Conservation (phyloP, 2,329 filamentous ascomycete genomes). For the Sporothrix variecibatus region DNA sequence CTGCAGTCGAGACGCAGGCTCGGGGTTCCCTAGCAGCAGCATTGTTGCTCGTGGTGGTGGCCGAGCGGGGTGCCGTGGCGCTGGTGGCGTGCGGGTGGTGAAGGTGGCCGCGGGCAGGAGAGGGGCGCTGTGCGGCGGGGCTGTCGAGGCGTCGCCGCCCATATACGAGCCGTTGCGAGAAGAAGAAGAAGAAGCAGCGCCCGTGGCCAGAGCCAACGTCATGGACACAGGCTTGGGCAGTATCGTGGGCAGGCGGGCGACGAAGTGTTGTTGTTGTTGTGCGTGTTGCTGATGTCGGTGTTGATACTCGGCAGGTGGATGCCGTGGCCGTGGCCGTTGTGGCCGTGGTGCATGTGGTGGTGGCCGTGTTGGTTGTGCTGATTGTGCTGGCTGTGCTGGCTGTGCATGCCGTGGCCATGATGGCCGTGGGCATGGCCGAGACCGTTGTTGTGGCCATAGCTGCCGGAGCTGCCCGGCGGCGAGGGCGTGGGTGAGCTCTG, state of each 20-base stretch:
- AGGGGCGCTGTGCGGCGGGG: constrained; percentile 44
- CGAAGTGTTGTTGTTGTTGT: constrained; percentile 42
- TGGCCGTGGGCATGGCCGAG: not conserved
- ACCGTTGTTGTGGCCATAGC: constrained; percentile 40
- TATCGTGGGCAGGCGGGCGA: constrained; percentile 61
- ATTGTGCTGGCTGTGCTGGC: constrained; percentile 32
- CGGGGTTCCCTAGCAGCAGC: constrained; percentile 36
- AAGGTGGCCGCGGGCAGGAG: constrained; percentile 48
- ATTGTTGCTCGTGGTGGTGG: constrained; percentile 25
- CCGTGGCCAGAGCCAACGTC: constrained; percentile 41
- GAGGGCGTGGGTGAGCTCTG: constrained; percentile 49
- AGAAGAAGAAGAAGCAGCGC: constrained; percentile 24
- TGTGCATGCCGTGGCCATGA: constrained; percentile 45
- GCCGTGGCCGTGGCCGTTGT: constrained; percentile 42
- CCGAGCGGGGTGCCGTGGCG: constrained; percentile 43
- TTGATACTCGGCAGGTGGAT: constrained; percentile 58
- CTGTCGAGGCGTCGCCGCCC: constrained; percentile 23
- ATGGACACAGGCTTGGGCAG: constrained; percentile 65
- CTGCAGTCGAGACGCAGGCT: constrained; percentile 62
- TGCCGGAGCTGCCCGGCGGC: constrained; percentile 48
- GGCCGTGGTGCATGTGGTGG: constrained; percentile 43
- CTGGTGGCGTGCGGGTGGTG: constrained; percentile 38
- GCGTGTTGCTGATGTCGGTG: constrained; percentile 34
- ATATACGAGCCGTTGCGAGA: constrained; percentile 45
- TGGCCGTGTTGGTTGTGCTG: constrained; percentile 46